These are phyloP conservation scores for Trichoderma koningii DNA, from an alignment of 2,329 filamentous ascomycete genomes.

Conservation along the genomic window DNA sequence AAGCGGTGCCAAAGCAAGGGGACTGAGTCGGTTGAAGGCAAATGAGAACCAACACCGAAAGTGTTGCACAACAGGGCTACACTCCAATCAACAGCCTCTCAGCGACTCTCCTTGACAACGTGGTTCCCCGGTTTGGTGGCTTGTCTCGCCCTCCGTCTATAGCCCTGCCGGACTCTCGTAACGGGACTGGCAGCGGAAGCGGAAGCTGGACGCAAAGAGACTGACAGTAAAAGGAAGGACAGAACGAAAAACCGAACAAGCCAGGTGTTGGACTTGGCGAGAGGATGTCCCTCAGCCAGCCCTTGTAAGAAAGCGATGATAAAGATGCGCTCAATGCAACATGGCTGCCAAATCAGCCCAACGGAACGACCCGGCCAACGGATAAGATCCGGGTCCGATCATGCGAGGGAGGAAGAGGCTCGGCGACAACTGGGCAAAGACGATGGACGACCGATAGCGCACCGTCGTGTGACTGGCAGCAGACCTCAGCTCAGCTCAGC, in stretches of 20 bases:
- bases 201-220: background rate
- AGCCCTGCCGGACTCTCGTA: slow-evolving; percentile 9
- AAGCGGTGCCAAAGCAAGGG: slow-evolving; percentile 2
- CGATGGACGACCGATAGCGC: slow-evolving; percentile 10
- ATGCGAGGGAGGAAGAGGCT: slow-evolving; percentile 17
- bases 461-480: slow-evolving; percentile 11
- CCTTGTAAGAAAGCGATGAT: slow-evolving; percentile 1
- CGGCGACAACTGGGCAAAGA: slow-evolving; percentile 8
- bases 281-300: slow-evolving; percentile 5
- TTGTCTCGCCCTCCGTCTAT: background rate
- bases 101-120: background rate
- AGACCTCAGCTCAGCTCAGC: slow-evolving; percentile 2
- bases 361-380: slow-evolving; percentile 20
- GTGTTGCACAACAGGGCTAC: background rate
- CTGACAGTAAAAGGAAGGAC: too few species aligned
- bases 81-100: slow-evolving; percentile 3
- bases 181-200: slow-evolving; percentile 16
- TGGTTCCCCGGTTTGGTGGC: background rate
- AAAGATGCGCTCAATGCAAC: slow-evolving; percentile 20
- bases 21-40: background rate
- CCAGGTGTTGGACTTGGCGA: slow-evolving; percentile 11
- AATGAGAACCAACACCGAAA: background rate
- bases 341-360: slow-evolving; percentile 22
- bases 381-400: slow-evolving; percentile 13
- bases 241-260: background rate